phyloP scores from a whole-genome alignment of 2,329 filamentous ascomycete genomes.

The Triangularia verruculosa region DNA sequence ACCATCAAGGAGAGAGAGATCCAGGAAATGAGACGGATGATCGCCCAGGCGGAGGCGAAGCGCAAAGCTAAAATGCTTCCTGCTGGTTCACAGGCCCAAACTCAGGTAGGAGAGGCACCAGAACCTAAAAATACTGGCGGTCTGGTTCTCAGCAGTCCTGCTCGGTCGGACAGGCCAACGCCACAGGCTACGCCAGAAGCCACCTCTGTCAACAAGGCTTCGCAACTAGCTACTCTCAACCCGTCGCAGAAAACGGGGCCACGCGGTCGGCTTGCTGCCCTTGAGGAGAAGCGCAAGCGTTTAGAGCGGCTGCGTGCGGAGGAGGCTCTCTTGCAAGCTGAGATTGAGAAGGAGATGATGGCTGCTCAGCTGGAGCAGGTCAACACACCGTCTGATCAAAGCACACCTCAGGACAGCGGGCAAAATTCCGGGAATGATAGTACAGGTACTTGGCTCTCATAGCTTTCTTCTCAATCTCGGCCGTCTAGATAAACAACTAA shows the following conservation, averaged over 20 bases:
- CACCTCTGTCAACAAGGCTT: conserved; percentile 28
- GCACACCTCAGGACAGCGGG: not conserved
- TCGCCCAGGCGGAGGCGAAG: conserved; percentile 57
- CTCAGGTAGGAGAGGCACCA: conserved; percentile 30
- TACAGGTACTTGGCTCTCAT: not conserved
- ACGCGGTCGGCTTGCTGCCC: conserved; percentile 38
- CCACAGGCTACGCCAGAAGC: conserved; percentile 28
- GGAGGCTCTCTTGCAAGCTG: conserved; percentile 47
- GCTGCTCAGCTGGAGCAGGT: conserved; percentile 36
- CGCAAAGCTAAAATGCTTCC: conserved; percentile 42
- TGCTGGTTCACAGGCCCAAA: conserved; percentile 32
- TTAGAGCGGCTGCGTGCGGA: conserved; percentile 47
- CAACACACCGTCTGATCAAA: conserved; percentile 35
- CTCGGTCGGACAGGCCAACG: conserved; percentile 24
- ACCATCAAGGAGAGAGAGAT: conserved; percentile 56
- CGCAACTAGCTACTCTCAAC: conserved; percentile 14
- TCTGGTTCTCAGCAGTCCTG: conserved; percentile 20
- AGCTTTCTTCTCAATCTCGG: not conserved
- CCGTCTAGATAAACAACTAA: not conserved
- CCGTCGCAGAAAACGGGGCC: conserved; percentile 21
- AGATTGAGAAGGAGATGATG: conserved; percentile 38
- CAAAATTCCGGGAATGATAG: not conserved
- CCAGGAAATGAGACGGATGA: conserved; percentile 57
- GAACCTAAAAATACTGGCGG: conserved; percentile 26
- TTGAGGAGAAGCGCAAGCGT: conserved; percentile 46